Base-by-base conservation (phyloP, 164 flowering plant species). In the Saururus chinensis region DNA sequence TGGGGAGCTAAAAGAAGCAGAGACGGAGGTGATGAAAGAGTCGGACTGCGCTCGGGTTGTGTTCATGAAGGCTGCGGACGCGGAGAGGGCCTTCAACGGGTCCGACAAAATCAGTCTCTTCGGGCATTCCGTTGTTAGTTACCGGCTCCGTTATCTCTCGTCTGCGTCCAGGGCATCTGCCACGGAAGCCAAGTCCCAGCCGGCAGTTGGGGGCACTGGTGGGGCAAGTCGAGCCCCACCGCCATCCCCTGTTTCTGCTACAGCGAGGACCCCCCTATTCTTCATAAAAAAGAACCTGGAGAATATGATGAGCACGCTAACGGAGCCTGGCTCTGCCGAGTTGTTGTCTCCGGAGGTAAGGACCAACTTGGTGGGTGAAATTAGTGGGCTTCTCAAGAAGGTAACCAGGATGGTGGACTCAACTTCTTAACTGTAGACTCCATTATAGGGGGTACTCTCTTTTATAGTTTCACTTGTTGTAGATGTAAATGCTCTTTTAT, bases 271-370 rank as follows among this genome's bases (percentile, higher is more conserved):
- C 0, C 84, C 80, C n/a, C 72, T 92, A 26, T 67, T 57, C 25
- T 56, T 66, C 20, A 79, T 92, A 19, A 82, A 64, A 71, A 65
- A 80, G 75, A 84, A 82, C 66, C 86, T 92, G 14, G 82, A 85
- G 79, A 71, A 71, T 73, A 92, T 89, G 96, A 87, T 83, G 35
- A 60, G 81, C 4, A 76, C 81, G 79, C 75, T 92, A 68, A 82
- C 84, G 70, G 78, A 74, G 52, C 75, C 95, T 0, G 90, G 92
- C 12, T 45, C 60, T 4, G 53, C 7, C 6, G 75, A 80, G 60
- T 77, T 68, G 53, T 73, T 92, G 45, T 79, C 93, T 9, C 77
- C 82, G 0, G 91, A 80, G 64, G 83, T 72, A 70, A 83, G 69
- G 68, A 79, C 81, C 8, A 85, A 82, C 57, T 67, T 92, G 68